Conservation (phyloP, 345 rosid species). For the Noccaea bulbosa region DNA sequence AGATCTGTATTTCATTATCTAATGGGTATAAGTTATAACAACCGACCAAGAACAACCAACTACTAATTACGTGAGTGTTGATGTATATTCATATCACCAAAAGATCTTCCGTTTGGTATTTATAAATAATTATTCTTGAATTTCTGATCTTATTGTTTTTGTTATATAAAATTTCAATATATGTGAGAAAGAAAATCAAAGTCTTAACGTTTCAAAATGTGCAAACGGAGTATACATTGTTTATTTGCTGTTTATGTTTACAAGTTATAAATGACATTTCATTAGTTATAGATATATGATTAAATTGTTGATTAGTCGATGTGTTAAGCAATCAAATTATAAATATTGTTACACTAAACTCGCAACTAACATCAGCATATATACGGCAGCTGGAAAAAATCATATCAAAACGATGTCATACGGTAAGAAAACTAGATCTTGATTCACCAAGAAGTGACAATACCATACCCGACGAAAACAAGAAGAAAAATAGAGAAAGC, state of each 20-base stretch:
- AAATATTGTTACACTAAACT: conserved; percentile 1
- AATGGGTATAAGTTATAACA: conserved; percentile 41
- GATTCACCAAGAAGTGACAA: conserved; percentile 33
- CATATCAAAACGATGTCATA: conserved; percentile 10
- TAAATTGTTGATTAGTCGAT: not conserved
- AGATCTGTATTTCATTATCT: conserved; percentile 21
- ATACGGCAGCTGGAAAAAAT: not conserved
- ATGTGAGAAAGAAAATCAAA: not conserved
- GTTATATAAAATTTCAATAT: not conserved
- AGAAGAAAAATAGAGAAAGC: conserved; percentile 27
- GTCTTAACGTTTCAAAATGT: not conserved
- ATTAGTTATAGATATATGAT: not conserved
- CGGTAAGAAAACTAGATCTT: conserved; percentile 26
- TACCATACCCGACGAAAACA: conserved; percentile 32
- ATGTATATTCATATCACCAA: conserved; percentile 23
- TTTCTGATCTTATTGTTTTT: not conserved
- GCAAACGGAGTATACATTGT: not conserved
- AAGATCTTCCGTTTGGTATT: conserved; percentile 24
- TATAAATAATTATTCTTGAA: conserved; percentile 1
- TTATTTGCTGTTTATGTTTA: not conserved
- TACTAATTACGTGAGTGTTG: conserved; percentile 25
- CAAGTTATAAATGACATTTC: not conserved
- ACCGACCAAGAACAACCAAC: conserved; percentile 41
- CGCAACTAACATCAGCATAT: conserved; percentile 25
- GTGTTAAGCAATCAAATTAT: conserved; percentile 14